Evolutionary conservation across 768 basidiomycete genomes (phyloP), one percentile per base, ranked within the genome.

Genomic region (Termitomyces sp.): DNA sequence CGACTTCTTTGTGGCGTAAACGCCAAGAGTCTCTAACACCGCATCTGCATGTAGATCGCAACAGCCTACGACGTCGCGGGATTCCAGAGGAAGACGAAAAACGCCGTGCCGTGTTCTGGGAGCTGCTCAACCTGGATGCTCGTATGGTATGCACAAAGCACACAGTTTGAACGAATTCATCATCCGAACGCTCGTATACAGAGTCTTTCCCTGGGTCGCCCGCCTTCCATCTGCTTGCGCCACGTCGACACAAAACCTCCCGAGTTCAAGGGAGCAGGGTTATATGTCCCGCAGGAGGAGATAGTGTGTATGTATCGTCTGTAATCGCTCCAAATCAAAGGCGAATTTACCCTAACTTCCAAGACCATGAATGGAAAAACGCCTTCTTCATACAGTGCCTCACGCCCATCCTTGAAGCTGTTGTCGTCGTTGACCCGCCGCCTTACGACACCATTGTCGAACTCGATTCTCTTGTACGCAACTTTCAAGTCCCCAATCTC

Each of bases 321-420:
- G 7, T 10, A 41, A n/a, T 20, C 7, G 26, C 35, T 20, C 14
- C 47, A 33, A 26, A 44, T 50, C 5, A 7, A 24, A 28, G 26
- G 36, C 48, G 55, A 32, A 56, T 18, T 35, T 50, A 45, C 60
- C 77, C 75, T 76, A 62, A 74, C 74, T 55, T 67, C 70, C 40
- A 64, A 87, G 86, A 87, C 68, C 86, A 87, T 57, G 78, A 84
- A 65, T 89, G 87, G 87, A 87, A 87, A 63, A 82, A 85, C 62
- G 70, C 73, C 0, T 88, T 89, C 71, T 84, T 86, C 65, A 74
- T 79, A 30, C 65, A 82, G 33, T 87, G 86, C 68, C 74, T 87
- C 58, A 78, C 80, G 9, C 86, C 86, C 2, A 80, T 87, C 49
- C 70, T 87, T 38, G 82, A 86, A 62, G 74, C 78, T 7, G 80